Conservation (phyloP, 345 rosid genomes). For the Populus alba region DNA sequence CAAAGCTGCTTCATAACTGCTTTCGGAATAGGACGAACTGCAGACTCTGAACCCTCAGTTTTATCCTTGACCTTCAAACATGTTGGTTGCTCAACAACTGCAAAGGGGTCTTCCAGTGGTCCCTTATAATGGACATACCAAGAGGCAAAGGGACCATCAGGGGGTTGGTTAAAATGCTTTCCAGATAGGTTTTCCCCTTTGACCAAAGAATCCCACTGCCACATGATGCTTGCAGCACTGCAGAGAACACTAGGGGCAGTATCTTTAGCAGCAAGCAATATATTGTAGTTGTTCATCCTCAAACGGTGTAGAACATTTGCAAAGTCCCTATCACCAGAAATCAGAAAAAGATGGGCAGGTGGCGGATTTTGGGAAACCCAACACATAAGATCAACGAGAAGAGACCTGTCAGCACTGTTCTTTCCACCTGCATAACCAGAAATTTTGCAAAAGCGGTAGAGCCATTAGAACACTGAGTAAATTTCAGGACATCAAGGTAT, state of each 20-base stretch:
- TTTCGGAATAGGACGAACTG: constrained; percentile 41
- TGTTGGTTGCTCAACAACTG: constrained; percentile 34
- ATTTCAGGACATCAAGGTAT: background rate
- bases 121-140: constrained; percentile 84
- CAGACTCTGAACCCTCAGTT: constrained; percentile 30
- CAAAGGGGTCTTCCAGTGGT: constrained; percentile 68
- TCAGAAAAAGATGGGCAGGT: constrained; percentile 82
- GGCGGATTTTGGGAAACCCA: constrained; percentile 93
- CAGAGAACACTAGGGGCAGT: constrained; percentile 51
- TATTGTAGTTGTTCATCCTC: constrained; percentile 87
- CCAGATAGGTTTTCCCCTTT: constrained; percentile 48
- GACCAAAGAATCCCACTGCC: constrained; percentile 69
- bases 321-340: constrained; percentile 73
- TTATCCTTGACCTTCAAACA: constrained; percentile 24
- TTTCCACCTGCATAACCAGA: constrained; percentile 57
- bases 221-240: constrained; percentile 92
- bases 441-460: constrained; percentile 9
- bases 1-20: constrained; percentile 48
- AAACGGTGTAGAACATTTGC: constrained; percentile 60
- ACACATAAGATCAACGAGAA: constrained; percentile 64
- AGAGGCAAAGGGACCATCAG: constrained; percentile 86
- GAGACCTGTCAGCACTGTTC: constrained; percentile 76
- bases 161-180: constrained; percentile 76
- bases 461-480: background rate
- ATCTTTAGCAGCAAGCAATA: constrained; percentile 65